Conservation (phyloP, 495 filamentous ascomycete genomes). For the Alectoria sarmentosa region DNA sequence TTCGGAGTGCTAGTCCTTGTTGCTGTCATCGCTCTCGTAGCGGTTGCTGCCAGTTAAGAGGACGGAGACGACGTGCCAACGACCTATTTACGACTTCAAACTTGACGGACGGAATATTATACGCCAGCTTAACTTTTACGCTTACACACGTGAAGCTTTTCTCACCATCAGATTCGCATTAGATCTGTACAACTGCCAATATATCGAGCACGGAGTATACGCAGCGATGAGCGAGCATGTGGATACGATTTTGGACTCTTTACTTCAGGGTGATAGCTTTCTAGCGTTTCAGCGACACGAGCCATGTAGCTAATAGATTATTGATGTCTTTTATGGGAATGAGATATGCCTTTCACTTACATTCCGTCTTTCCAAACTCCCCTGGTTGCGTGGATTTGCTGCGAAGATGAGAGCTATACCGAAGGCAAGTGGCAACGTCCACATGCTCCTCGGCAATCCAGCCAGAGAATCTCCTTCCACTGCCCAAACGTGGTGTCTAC, state of each 20-base stretch:
- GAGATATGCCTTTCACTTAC: neutral
- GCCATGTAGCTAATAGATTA: neutral
- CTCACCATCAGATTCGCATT: neutral
- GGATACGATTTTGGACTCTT: conserved; percentile 6
- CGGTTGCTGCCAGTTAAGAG: conserved; percentile 16
- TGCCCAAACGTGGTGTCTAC: neutral
- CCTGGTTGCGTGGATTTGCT: neutral
- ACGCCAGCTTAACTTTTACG: neutral
- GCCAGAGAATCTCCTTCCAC: neutral
- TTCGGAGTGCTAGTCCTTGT: conserved; percentile 72
- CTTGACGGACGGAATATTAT: neutral
- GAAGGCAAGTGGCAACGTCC: neutral
- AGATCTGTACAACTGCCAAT: neutral
- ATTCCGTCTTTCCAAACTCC: neutral
- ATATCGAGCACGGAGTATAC: conserved; percentile 3
- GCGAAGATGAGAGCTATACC: neutral
- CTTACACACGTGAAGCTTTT: neutral
- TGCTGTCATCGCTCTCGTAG: conserved; percentile 40
- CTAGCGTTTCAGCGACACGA: conserved; percentile 1
- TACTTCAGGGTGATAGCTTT: neutral
- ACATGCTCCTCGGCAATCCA: neutral
- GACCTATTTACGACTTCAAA: conserved; percentile 17
- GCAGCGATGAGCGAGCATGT: conserved; percentile 16
- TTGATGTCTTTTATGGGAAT: neutral
- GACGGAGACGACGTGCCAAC: conserved; percentile 2